A percentile compares a stretch with the other conserved stretches of the same genome.
These are phyloP conservation scores for Phialocephala sp. DNA, from an alignment of 2,329 filamentous ascomycete genomes.

Conservation along the genomic window DNA sequence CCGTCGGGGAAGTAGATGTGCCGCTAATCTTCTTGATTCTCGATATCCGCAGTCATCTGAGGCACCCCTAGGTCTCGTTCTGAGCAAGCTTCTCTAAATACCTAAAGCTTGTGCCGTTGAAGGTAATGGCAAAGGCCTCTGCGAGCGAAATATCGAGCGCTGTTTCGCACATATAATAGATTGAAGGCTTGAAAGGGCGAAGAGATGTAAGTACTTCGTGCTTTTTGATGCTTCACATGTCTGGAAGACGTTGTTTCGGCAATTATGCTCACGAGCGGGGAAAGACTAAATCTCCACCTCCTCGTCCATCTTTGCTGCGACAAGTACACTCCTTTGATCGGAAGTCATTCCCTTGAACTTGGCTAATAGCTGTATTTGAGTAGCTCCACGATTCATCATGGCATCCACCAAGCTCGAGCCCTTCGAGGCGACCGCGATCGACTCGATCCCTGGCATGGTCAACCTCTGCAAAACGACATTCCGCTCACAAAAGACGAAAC, in stretches of 20 bases:
- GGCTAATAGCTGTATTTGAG: slow-evolving; percentile 1
- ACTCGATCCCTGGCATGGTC: slow-evolving; percentile 67
- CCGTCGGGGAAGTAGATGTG: background rate
- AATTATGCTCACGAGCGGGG: background rate
- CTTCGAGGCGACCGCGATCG: slow-evolving; percentile 67
- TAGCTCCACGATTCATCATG: slow-evolving; percentile 26
- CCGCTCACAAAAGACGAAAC: slow-evolving; percentile 79
- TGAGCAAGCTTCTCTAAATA: background rate
- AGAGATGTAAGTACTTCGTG: background rate
- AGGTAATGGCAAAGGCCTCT: background rate
- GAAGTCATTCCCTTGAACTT: background rate
- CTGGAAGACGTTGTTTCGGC: background rate
- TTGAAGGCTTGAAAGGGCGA: background rate
- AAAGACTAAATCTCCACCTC: background rate
- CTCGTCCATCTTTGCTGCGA: background rate
- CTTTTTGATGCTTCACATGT: background rate
- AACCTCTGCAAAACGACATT: slow-evolving; percentile 71
- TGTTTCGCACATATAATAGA: background rate
- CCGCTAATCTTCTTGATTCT: background rate
- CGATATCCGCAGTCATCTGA: background rate
- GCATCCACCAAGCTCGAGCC: slow-evolving; percentile 36
- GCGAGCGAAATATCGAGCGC: background rate
- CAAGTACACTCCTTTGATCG: background rate
- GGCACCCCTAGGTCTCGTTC: background rate
- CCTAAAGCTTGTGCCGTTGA: background rate